Evolutionary conservation across 73 alveolate species (phyloP).

Genomic region (Paraurostyla sp.): DNA sequence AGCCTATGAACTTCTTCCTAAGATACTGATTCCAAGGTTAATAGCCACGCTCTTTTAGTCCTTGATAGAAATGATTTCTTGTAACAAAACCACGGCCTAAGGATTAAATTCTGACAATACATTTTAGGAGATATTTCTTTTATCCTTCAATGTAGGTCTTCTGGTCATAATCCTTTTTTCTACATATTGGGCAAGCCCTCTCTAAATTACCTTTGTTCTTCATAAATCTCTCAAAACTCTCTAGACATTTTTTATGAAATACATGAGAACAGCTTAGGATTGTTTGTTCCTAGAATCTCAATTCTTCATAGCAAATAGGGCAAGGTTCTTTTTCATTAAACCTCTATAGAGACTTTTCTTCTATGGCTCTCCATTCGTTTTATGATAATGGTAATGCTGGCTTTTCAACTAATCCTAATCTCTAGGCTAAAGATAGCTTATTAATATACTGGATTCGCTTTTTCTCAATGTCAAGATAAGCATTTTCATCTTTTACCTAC

Average conservation of each 20-base stretch:
- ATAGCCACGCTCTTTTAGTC: slow-evolving; percentile 8
- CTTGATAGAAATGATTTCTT: slow-evolving; percentile 53
- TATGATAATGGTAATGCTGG: slow-evolving; percentile 72
- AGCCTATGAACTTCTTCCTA: slow-evolving; percentile 61
- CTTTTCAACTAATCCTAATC: slow-evolving; percentile 69
- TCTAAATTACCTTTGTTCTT: slow-evolving; percentile 55
- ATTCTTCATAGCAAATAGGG: slow-evolving; percentile 73
- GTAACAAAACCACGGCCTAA: slow-evolving; percentile 60
- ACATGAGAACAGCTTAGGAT: slow-evolving; percentile 74
- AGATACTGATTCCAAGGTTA: slow-evolving; percentile 1
- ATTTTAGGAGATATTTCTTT: slow-evolving; percentile 41
- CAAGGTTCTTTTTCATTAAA: slow-evolving; percentile 42
- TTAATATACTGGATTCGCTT: slow-evolving; percentile 66
- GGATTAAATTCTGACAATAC: slow-evolving; percentile 59
- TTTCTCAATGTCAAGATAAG: slow-evolving; percentile 61
- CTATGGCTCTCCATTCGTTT: slow-evolving; percentile 67
- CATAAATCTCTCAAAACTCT: slow-evolving; percentile 58
- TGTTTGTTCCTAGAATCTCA: slow-evolving; percentile 52
- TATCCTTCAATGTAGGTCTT: slow-evolving; percentile 66
- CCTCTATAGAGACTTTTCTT: slow-evolving; percentile 9
- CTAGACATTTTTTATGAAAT: slow-evolving; percentile 68
- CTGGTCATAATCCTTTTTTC: slow-evolving; percentile 59
- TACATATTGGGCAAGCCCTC: slow-evolving; percentile 66
- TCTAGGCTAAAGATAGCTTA: slow-evolving; percentile 69
- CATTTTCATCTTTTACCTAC: slow-evolving; percentile 14